phyloP scores from a whole-genome alignment of 2,329 filamentous ascomycete species.

The Akanthomyces dipterigenus region DNA sequence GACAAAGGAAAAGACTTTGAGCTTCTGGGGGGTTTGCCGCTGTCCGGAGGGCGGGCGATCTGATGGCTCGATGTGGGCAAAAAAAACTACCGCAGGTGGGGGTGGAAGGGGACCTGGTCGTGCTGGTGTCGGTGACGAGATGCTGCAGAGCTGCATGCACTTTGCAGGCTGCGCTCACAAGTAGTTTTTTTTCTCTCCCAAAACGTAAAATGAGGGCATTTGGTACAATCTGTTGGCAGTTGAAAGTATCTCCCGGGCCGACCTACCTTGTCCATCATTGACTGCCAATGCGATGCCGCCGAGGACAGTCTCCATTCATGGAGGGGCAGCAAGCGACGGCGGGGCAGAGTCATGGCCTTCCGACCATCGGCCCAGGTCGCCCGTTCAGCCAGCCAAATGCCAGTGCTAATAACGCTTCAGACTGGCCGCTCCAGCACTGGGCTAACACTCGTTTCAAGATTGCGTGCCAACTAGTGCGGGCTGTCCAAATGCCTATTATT shows the following conservation, averaged over 20 bases:
- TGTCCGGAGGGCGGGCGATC: background rate
- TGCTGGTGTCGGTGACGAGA: background rate
- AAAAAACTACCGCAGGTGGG: conserved; percentile 10
- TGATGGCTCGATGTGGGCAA: background rate
- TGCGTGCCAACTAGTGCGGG: conserved; percentile 3
- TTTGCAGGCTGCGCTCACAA: background rate
- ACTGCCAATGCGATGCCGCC: too few species aligned
- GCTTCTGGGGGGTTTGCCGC: background rate
- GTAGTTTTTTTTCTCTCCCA: background rate
- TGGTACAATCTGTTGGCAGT: background rate
- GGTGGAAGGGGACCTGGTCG: background rate
- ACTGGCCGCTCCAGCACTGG: background rate
- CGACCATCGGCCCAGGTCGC: conserved; percentile 3
- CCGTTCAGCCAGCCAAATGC: background rate
- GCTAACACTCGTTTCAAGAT: background rate
- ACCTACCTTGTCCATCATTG: too few species aligned
- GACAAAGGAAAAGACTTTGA: background rate
- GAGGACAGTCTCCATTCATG: background rate
- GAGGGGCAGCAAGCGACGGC: conserved; percentile 1
- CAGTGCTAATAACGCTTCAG: background rate
- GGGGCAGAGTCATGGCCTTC: conserved; percentile 6
- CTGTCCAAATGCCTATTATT: too few species aligned
- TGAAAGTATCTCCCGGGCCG: too few species aligned
- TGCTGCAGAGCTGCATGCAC: background rate
- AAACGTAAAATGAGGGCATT: background rate